Evolutionary conservation across 352 stramenopile genomes (phyloP).

Genomic region (Phytophthora meadii): DNA sequence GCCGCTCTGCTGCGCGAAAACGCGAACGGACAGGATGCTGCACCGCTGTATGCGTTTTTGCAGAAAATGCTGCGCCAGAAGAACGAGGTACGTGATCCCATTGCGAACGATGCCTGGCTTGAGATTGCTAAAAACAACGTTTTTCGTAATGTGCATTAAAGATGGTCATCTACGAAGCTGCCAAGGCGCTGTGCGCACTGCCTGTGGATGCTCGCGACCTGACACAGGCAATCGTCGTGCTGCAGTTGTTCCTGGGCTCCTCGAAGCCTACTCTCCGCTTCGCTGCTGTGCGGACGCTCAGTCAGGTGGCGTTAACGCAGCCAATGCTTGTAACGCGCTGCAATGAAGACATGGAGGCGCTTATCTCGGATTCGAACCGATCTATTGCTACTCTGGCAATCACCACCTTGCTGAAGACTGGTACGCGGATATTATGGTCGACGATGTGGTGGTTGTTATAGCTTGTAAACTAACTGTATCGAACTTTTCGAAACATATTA

Average conservation of each 20-base stretch:
- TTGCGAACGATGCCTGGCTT: no score
- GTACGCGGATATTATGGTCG: slow-evolving; percentile 28
- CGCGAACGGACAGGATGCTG: slow-evolving; percentile 79
- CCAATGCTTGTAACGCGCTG: slow-evolving; percentile 97
- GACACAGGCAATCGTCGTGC: slow-evolving; percentile 96
- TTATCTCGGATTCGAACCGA: slow-evolving; percentile 97
- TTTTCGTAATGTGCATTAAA: slow-evolving; percentile 43
- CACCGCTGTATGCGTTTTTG: slow-evolving; percentile 91
- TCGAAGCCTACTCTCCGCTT: slow-evolving; percentile 97
- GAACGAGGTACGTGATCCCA: slow-evolving; percentile 68
- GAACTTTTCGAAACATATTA: background rate
- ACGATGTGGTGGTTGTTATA: background rate
- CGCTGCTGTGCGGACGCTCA: slow-evolving; percentile 97
- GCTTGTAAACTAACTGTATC: slow-evolving; percentile 8
- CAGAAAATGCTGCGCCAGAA: slow-evolving; percentile 98
- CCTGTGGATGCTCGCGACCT: slow-evolving; percentile 97
- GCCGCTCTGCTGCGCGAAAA: slow-evolving; percentile 91
- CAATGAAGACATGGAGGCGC: slow-evolving; percentile 98
- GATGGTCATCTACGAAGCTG: slow-evolving; percentile 99
- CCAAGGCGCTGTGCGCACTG: slow-evolving; percentile 95
- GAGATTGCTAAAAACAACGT: background rate
- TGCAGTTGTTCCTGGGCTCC: slow-evolving; percentile 96
- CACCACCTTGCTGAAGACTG: slow-evolving; percentile 99
- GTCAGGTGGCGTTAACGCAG: slow-evolving; percentile 91
- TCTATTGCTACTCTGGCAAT: slow-evolving; percentile 99